Base-by-base conservation (phyloP, 345 rosid genomes). In the Firmiana major region DNA sequence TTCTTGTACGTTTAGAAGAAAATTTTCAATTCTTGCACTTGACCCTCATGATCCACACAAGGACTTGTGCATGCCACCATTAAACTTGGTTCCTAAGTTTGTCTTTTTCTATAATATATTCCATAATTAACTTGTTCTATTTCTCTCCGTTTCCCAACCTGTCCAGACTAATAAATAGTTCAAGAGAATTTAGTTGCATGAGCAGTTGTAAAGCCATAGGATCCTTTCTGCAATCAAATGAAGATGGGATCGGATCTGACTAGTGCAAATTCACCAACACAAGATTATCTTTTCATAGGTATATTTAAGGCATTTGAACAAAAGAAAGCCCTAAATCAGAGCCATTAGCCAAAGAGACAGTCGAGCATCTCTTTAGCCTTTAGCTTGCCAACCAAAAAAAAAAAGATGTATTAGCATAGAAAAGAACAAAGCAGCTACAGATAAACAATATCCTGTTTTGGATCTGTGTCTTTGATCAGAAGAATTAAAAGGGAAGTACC, bases 261-360 rank as follows among this genome's bases (percentile, higher is more conserved):
- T 43, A 78, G 75, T 80, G 87, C 69, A 78, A 65, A 77, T 72
- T 82, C 78, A 76, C 67, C 77, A 76, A 21, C 77, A 26, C 79
- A 76, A 24, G 81, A 21, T 42, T 60, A 40, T 70, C 2, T 75
- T 45, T 42, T 22, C 54, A 45, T 57, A 24, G 22, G 63, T 49
- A 22, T 24, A 13, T 63, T 64, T 51, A 49, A 81, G 73, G 66
- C 28, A 49, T 58, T 34, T 77, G 46, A 62, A 51, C 55, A 69
- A 38, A 72, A 76, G 71, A 79, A 84, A 79, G 82, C 83, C 89
- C 87, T 82, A 81, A 84, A 81, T 78, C 70, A 82, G 78, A 81
- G 86, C 55, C 79, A 40, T 78, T 75, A 51, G 66, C 78, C 71
- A 68, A 79, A 66, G 74, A 76, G 78, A 67, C 48, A 74, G 65